Evolutionary conservation across 2,329 filamentous ascomycete genomes (phyloP).

Genomic region (Blastomyces silverae): DNA sequence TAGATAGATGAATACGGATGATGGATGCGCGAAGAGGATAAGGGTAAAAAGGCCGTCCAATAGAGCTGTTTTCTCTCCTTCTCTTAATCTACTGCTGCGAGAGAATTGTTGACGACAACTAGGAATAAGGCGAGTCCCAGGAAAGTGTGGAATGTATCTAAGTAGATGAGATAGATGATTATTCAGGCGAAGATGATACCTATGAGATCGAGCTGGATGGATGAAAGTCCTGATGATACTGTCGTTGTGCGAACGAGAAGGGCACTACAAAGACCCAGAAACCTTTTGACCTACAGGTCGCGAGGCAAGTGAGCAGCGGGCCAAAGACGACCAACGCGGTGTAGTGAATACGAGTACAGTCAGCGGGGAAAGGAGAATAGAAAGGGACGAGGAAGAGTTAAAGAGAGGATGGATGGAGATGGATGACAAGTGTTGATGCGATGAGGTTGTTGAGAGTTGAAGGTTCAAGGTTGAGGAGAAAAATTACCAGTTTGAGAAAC

Average conservation of each 20-base stretch:
- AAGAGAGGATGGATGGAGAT: neutral
- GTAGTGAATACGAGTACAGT: constrained; percentile 17
- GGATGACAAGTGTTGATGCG: constrained; percentile 15
- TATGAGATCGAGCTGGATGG: neutral
- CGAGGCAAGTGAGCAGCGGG: neutral
- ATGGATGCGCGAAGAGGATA: neutral
- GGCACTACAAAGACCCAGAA: constrained; percentile 14
- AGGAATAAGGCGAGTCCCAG: neutral
- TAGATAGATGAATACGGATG: constrained; percentile 1
- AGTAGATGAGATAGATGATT: constrained; percentile 2
- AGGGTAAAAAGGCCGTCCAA: neutral
- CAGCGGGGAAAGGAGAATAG: constrained; percentile 16
- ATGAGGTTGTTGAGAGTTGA: neutral
- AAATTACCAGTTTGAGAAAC: neutral
- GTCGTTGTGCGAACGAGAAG: constrained; percentile 10
- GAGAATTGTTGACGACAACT: constrained; percentile 2
- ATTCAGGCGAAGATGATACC: neutral
- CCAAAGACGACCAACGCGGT: neutral
- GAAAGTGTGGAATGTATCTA: constrained; percentile 6
- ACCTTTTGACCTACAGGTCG: constrained; percentile 7
- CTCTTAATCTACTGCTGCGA: constrained; percentile 8
- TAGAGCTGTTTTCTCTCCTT: neutral
- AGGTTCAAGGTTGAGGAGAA: neutral
- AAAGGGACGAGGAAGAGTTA: neutral
- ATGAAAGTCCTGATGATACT: constrained; percentile 4